Base-by-base conservation (phyloP, 176 grass and related monocot species). In the Phoenix roebelenii region DNA sequence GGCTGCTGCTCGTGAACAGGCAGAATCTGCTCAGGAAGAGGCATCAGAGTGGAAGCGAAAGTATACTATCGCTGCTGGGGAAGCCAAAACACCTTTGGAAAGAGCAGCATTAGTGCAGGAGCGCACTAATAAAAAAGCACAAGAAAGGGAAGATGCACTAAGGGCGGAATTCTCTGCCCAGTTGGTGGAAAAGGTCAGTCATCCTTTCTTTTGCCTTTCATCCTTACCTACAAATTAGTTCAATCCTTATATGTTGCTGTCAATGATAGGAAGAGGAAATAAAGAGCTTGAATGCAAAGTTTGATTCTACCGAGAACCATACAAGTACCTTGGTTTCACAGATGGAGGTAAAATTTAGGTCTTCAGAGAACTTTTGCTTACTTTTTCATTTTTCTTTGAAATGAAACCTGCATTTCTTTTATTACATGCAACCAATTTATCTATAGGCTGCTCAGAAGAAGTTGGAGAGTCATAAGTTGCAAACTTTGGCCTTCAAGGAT, bases 41-140 rank as follows among this genome's bases (percentile, higher is more conserved):
- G 88, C 88, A 48, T 58, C 49, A 55, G 88, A 87, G 72, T 92
- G 88, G 88, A 92, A 60, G 68, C 67, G 25, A 58, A 92, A 84
- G 71, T 92, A 92, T 58, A 83, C 86, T 66, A 57, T 61, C 44
- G 80, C 88, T 55, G 73, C 80, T 58, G 49, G 55, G 55, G 83
- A 92, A 63, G 88, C 80, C 59, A 92, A 83, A 83, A 67, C 71
- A 66, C 83, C 80, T 26, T 63, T 92, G 49, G 88, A 87, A 58
- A 87, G 76, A 67, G 74, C 81, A 54, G 76, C 80, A 74, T 77
- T 69, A 7, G 70, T 87, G 52, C 83, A 81, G 57, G 88, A 87
- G 59, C 59, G 72, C 63, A 83, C 82, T 69, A 87, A 92, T 58
- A 78, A 66, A 70, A 80, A 80, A 16, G 76, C 83, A 0, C 80